Evolutionary conservation across 2,329 filamentous ascomycete species (phyloP), one percentile per base, ranked within the genome.

Genomic region (Botryotinia globosa): DNA sequence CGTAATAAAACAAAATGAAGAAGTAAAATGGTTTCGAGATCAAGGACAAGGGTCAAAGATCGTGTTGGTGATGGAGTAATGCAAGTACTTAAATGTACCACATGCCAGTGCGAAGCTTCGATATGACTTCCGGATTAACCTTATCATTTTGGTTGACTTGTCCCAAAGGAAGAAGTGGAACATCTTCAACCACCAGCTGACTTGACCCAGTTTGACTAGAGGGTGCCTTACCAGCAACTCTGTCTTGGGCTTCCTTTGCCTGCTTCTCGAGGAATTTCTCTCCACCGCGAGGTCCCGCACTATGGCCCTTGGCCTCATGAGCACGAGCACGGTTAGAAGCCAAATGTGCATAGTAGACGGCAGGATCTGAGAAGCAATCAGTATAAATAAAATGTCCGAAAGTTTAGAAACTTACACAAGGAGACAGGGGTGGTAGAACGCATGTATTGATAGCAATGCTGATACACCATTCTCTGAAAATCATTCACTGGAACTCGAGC

Each of bases 341-440:
- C 75, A 99, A 83, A 82, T 99, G 96, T 0, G 97, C 94, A 77
- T 99, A 99, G 86, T 99, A 99, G 0, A 98, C 91, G 0, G 96
- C 94, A 0, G 96, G 96, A 76, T 90, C 76, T 77, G 73, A 48
- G 88, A 83, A 81, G 76, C 62, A 16, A 22, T 69, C 37, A 69
- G 61, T 74, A 63, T 74, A 68, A 59, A 64, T 72, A 62, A 61
- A 68, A 74, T 69, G 51, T 63, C 65, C 77, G 81, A 77, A 79
- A 82, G 82, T 96, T 83, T 5, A 42, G 14, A 29, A 51, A 77
- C 78, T 79, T 76, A 80, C 79, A 79, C 0, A 80, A 56, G 0
- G 94, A 98, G 0, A 99, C 94, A 0, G 96, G 94, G 0, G 95
- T 98, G 0, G 94, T 98, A 0, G 94, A 96, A 25, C 96, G 90